Base-by-base conservation (phyloP, 139 green algal genomes). In the Chlorella sp. region DNA sequence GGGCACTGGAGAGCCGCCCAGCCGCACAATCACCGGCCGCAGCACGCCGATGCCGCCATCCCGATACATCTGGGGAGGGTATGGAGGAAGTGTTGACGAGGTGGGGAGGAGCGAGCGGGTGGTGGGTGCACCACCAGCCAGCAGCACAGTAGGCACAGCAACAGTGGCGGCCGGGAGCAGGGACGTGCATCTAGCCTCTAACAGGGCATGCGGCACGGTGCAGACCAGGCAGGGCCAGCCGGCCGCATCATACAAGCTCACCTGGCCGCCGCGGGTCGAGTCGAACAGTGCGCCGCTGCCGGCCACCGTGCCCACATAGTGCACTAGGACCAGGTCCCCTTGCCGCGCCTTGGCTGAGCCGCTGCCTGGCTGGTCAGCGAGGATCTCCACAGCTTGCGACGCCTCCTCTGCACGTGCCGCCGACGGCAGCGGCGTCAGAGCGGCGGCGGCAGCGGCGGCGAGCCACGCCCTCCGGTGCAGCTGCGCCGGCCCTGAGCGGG, bases 41-140 rank as follows among this genome's bases (percentile, higher is more conserved):
- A 92, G 55, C 73, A 87, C 81, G 25, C 90, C 90, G 9, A 28
- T 39, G 15, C 90, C 90, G 36, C 90, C 90, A 55, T 93, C 86
- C 0, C 81, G 86, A 60, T 93, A 93, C 26, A 36, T 78, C 89
- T 92, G 89, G 26, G 32, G 56, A 2, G 1, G 47, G 68, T 4
- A 47, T 13, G 68, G 17, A 47, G 7, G 55, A 55, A 36, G 68
- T 16, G 2, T 7, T 25, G 21, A 71, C 17, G 17, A n/a, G 30
- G 13, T 32, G 21, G 76, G 30, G 36, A 55, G 12, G 18, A 20
- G n/a, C n/a, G n/a, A n/a, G n/a, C n/a, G n/a, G n/a, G n/a, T n/a
- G n/a, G n/a, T n/a, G n/a, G n/a, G n/a, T n/a, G n/a, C n/a, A n/a
- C n/a, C n/a, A n/a, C n/a, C n/a, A n/a, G n/a, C n/a, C n/a, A n/a